A percentile compares a stretch with the other conserved stretches of the same genome.
Conservation (phyloP, 805 yeast genomes). For the Candida ulmi region DNA sequence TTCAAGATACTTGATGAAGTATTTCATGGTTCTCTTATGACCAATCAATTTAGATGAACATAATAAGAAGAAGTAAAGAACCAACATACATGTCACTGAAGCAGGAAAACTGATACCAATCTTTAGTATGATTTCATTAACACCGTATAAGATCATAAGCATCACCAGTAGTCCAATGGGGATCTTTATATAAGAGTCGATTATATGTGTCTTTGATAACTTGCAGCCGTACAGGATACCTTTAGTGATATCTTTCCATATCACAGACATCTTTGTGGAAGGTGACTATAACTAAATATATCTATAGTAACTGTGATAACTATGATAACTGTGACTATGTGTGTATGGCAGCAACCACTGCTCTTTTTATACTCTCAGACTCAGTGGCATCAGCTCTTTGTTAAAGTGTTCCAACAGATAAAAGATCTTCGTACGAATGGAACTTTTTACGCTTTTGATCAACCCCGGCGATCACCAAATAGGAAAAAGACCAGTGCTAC, state of each 20-base stretch:
- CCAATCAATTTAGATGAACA: constrained; percentile 32
- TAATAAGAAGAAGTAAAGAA: constrained; percentile 44
- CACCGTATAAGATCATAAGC: constrained; percentile 19
- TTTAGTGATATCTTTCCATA: neutral
- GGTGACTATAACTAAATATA: too few species aligned
- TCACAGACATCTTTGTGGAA: too few species aligned
- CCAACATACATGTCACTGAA: constrained; percentile 65
- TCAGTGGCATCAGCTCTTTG: too few species aligned
- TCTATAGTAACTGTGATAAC: too few species aligned
- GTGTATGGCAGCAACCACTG: too few species aligned
- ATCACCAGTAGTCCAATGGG: constrained; percentile 20
- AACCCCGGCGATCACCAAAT: neutral
- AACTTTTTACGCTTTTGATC: neutral
- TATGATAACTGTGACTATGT: too few species aligned
- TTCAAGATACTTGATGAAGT: constrained; percentile 32
- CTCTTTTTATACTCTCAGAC: too few species aligned
- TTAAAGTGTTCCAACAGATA: too few species aligned
- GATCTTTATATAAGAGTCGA: constrained; percentile 17
- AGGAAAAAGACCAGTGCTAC: neutral
- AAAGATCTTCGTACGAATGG: too few species aligned
- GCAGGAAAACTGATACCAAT: constrained; percentile 52
- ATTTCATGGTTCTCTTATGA: constrained; percentile 23
- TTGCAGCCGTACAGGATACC: constrained; percentile 12
- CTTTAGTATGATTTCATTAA: constrained; percentile 19
- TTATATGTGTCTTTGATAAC: constrained; percentile 14